phyloP scores from a whole-genome alignment of 768 basidiomycete species.

The Mycena kentingensis region DNA sequence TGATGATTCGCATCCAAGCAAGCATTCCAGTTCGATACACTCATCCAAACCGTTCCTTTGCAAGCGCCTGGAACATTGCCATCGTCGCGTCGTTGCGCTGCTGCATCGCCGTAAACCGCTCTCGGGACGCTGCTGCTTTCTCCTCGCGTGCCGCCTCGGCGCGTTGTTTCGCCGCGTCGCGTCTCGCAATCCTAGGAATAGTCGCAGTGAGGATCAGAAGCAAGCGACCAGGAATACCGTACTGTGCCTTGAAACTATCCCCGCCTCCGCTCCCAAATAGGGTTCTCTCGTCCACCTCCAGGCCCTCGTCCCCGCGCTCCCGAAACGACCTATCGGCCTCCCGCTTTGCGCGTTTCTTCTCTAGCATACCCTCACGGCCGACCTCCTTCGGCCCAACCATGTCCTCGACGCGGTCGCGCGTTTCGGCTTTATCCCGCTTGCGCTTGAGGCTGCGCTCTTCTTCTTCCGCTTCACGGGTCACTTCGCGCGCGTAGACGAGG shows the following conservation, averaged over 20 bases:
- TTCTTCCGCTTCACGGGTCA: constrained; percentile 49
- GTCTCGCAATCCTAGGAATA: constrained; percentile 60
- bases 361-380: constrained; percentile 82
- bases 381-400: constrained; percentile 77
- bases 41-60: constrained; percentile 85
- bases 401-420: constrained; percentile 73
- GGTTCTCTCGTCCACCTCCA: constrained; percentile 77
- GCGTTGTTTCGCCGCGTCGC: constrained; percentile 71
- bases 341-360: constrained; percentile 78
- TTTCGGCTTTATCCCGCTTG: constrained; percentile 67
- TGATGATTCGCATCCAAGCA: too few species aligned
- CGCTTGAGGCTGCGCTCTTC: constrained; percentile 60
- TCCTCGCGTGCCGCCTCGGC: constrained; percentile 65
- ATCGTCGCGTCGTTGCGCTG: constrained; percentile 91
- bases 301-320: constrained; percentile 75
- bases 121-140: constrained; percentile 51
- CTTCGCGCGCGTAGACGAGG: constrained; percentile 68
- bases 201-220: constrained; percentile 7
- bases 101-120: constrained; percentile 62
- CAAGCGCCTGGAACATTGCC: constrained; percentile 94
- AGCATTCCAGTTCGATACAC: background rate
- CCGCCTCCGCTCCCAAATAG: constrained; percentile 85
- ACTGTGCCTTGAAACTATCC: constrained; percentile 82
- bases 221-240: constrained; percentile 27
- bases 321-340: constrained; percentile 72